These are phyloP conservation scores for Metschnikowia kunwiensis DNA, from an alignment of 805 yeast genomes.

Conservation along the genomic window DNA sequence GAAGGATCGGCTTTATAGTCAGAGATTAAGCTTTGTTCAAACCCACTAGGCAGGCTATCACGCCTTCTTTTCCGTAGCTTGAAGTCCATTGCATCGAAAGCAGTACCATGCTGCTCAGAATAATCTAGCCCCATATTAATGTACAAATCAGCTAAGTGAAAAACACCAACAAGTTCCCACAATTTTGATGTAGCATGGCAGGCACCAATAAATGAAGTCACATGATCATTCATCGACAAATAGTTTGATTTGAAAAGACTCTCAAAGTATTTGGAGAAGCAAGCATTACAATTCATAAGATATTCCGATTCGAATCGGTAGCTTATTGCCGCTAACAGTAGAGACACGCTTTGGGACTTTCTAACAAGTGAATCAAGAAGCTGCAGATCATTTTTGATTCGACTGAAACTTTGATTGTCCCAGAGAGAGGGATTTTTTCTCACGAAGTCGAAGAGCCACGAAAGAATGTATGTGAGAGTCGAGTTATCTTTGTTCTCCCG, in stretches of 20 bases:
- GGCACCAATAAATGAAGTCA: conserved; percentile 42
- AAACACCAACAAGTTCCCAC: conserved; percentile 54
- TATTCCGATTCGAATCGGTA: conserved; percentile 64
- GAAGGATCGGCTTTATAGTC: conserved; percentile 31
- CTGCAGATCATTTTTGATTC: conserved; percentile 56
- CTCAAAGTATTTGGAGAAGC: conserved; percentile 46
- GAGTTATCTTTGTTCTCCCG: conserved; percentile 75
- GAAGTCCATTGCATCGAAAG: conserved; percentile 10
- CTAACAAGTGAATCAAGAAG: conserved; percentile 58
- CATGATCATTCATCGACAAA: conserved; percentile 49
- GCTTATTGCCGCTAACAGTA: conserved; percentile 54
- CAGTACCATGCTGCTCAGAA: conserved; percentile 26
- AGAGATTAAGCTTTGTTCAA: too few relatives aligned
- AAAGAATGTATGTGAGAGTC: conserved; percentile 66
- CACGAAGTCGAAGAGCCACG: conserved; percentile 72
- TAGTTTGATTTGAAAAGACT: conserved; percentile 56
- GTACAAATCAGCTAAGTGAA: conserved; percentile 45
- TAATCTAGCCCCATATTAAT: conserved; percentile 44
- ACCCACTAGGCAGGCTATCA: too few relatives aligned
- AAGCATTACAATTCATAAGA: conserved; percentile 49
- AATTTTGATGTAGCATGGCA: conserved; percentile 45
- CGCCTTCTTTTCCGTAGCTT: conserved; percentile 41
- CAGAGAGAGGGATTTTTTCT: conserved; percentile 60
- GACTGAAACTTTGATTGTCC: conserved; percentile 45
- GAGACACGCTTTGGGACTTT: conserved; percentile 50